Evolutionary conservation across 2,329 filamentous ascomycete species (phyloP).

Genomic region (Neoscytalidium dimidiatum): DNA sequence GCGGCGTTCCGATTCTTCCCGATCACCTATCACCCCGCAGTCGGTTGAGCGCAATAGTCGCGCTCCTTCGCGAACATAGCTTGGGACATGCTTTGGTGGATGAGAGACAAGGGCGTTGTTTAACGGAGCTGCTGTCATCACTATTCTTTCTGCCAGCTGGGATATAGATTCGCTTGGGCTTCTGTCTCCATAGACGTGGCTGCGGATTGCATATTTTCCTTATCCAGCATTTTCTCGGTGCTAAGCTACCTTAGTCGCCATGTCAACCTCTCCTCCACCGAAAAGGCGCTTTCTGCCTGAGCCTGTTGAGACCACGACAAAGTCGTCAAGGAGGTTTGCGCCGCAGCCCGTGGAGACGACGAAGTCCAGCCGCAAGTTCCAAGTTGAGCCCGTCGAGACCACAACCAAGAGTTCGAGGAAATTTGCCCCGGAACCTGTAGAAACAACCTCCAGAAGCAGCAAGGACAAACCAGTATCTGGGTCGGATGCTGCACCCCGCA

Average conservation of each 20-base stretch:
- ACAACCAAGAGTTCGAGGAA: constrained; percentile 41
- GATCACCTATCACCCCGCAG: constrained; percentile 4
- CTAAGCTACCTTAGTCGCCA: constrained; percentile 22
- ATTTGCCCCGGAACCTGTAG: constrained; percentile 54
- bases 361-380: constrained; percentile 47
- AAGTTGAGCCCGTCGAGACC: constrained; percentile 35
- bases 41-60: constrained; percentile 8
- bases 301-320: constrained; percentile 33
- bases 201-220: neutral
- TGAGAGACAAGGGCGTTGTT: constrained; percentile 17
- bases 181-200: neutral
- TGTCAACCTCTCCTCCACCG: constrained; percentile 34
- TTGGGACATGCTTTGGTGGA: constrained; percentile 19
- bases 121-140: neutral
- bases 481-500: constrained; percentile 13
- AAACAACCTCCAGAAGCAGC: constrained; percentile 35
- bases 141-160: neutral
- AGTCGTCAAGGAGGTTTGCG: constrained; percentile 31
- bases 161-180: neutral
- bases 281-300: constrained; percentile 39
- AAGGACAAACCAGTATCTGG: constrained; percentile 25
- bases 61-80: constrained; percentile 14
- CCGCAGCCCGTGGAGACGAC: constrained; percentile 49
- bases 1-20: constrained; percentile 17
- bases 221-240: neutral